Evolutionary conservation across 805 yeast genomes (phyloP).

Genomic region (Yamadazyma scolyti): DNA sequence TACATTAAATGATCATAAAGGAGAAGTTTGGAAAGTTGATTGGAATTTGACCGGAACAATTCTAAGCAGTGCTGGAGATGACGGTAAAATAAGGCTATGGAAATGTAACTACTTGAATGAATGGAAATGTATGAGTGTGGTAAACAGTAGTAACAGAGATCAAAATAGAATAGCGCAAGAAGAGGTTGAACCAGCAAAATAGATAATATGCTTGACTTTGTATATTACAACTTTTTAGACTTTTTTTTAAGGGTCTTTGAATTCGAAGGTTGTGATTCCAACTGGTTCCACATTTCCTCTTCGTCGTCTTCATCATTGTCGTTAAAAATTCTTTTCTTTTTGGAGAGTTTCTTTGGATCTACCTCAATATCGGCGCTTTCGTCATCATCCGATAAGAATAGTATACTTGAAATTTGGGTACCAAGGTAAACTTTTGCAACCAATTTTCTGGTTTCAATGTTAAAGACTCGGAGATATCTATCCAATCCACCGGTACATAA

Average conservation of each 20-base stretch:
- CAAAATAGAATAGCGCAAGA: slow-evolving; percentile 16
- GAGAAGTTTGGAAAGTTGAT: slow-evolving; percentile 93
- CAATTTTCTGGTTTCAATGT: slow-evolving; percentile 53
- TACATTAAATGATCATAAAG: slow-evolving; percentile 70
- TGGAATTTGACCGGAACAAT: slow-evolving; percentile 96
- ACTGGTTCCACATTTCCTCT: slow-evolving; percentile 38
- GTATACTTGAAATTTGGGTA: slow-evolving; percentile 57
- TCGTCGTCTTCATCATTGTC: slow-evolving; percentile 26
- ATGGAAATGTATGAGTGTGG: slow-evolving; percentile 87
- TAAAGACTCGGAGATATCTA: slow-evolving; percentile 77
- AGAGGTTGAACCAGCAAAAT: slow-evolving; percentile 6
- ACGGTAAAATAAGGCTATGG: slow-evolving; percentile 89
- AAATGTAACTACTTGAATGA: slow-evolving; percentile 81
- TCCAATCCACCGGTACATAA: slow-evolving; percentile 84
- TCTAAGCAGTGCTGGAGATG: slow-evolving; percentile 91
- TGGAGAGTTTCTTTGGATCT: slow-evolving; percentile 12
- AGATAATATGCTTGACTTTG: background rate
- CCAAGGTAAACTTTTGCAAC: slow-evolving; percentile 75
- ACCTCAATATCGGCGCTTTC: slow-evolving; percentile 29
- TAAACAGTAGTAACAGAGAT: slow-evolving; percentile 23
- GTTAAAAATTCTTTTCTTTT: slow-evolving; percentile 20
- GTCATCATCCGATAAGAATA: slow-evolving; percentile 44
- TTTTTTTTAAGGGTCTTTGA: slow-evolving; percentile 15
- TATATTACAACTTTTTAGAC: slow-evolving; percentile 16
- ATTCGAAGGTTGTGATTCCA: slow-evolving; percentile 16